These are phyloP conservation scores for Funneliformis mosseae DNA, from an alignment of 192 early-diverging fungal genomes.

Conservation along the genomic window DNA sequence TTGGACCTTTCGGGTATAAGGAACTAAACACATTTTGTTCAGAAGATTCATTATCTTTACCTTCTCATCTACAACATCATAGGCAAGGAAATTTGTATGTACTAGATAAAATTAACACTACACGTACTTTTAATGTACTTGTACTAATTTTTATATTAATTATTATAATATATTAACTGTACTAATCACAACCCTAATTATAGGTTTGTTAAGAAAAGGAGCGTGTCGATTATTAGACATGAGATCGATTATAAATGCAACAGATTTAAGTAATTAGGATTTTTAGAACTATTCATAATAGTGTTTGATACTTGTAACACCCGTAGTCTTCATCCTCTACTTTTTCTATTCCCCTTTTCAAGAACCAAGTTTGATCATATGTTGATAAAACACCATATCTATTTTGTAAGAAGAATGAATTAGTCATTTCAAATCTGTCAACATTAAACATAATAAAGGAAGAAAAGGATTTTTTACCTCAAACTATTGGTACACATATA, in stretches of 20 bases:
- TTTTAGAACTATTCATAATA: neutral
- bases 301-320: neutral
- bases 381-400: constrained; percentile 35
- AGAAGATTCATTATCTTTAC: too few relatives aligned
- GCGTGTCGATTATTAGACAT: neutral
- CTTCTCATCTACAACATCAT: too few relatives aligned
- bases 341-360: constrained; percentile 4
- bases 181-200: too few relatives aligned
- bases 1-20: too few relatives aligned
- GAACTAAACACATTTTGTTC: too few relatives aligned
- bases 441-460: constrained; percentile 2
- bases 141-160: too few relatives aligned
- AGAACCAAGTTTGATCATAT: constrained; percentile 39
- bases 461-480: neutral
- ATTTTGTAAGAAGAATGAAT: neutral
- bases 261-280: neutral
- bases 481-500: constrained; percentile 9
- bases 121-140: too few relatives aligned
- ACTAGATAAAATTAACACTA: too few relatives aligned
- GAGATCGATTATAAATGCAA: neutral
- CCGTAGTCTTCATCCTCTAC: neutral
- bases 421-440: constrained; percentile 6
- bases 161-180: too few relatives aligned
- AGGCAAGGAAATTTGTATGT: too few relatives aligned
- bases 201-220: neutral